phyloP scores from a whole-genome alignment of 2,329 filamentous ascomycete genomes.

The Colletotrichum theobromicola region DNA sequence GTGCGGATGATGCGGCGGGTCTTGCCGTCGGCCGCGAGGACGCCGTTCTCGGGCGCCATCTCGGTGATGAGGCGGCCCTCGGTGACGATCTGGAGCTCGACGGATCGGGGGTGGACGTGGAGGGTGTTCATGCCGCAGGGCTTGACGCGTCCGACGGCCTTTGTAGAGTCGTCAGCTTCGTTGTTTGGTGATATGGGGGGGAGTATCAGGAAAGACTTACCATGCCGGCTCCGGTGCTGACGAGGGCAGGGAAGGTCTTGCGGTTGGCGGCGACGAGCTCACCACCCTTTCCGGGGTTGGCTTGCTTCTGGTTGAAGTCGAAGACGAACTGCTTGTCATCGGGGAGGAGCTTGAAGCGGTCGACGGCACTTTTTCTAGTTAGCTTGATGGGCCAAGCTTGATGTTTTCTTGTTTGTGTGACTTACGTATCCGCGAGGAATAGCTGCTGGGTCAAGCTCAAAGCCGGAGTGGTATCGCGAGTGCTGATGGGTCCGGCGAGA shows the following conservation, averaged over 20 bases:
- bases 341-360: constrained; percentile 48
- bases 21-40: constrained; percentile 38
- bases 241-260: constrained; percentile 61
- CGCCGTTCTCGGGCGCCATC: constrained; percentile 59
- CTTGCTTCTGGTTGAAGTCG: constrained; percentile 45
- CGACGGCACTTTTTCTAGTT: constrained; percentile 37
- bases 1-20: constrained; percentile 36
- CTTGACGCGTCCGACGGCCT: constrained; percentile 53
- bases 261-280: constrained; percentile 58
- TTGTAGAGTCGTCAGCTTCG: not conserved
- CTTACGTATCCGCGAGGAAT: constrained; percentile 43
- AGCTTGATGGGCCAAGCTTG: constrained; percentile 1
- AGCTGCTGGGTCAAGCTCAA: constrained; percentile 39
- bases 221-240: constrained; percentile 55
- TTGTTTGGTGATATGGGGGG: not conserved
- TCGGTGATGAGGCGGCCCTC: constrained; percentile 54
- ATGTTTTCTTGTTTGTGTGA: not conserved
- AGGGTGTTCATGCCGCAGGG: constrained; percentile 63
- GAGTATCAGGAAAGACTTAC: not conserved
- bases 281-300: constrained; percentile 44
- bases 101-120: constrained; percentile 59
- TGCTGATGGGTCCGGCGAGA: constrained; percentile 26
- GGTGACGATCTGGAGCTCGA: constrained; percentile 58
- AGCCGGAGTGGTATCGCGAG: constrained; percentile 12
- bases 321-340: constrained; percentile 53